phyloP scores from a whole-genome alignment of 2,329 filamentous ascomycete genomes.

The Pestalotiopsis fici region DNA sequence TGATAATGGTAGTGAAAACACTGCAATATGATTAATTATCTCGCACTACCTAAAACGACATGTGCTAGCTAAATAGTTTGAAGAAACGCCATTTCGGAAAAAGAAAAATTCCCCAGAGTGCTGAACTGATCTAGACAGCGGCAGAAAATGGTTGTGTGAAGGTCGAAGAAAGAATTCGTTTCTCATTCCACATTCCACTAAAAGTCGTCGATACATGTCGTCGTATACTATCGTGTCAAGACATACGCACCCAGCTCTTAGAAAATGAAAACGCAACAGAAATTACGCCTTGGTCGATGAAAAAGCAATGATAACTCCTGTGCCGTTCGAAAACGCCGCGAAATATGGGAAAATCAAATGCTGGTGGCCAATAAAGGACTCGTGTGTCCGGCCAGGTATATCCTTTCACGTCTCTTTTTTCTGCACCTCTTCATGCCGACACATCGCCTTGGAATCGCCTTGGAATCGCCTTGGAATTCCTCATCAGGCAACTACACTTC shows the following conservation, averaged over 20 bases:
- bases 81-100: background rate
- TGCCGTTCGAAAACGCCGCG: background rate
- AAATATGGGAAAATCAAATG: slow-evolving; percentile 4
- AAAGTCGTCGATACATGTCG: background rate
- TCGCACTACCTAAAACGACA: background rate
- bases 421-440: background rate
- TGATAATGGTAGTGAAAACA: background rate
- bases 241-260: background rate
- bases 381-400: slow-evolving; percentile 6
- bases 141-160: background rate
- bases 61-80: background rate
- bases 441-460: background rate
- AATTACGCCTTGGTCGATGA: background rate
- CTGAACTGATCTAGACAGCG: background rate
- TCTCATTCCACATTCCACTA: slow-evolving; percentile 1
- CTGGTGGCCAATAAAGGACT: background rate
- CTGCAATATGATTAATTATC: background rate
- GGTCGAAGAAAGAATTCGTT: background rate
- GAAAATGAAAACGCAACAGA: background rate
- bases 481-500: slow-evolving; percentile 47
- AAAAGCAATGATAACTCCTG: background rate
- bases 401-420: background rate
- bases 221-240: background rate
- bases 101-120: background rate
- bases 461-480: background rate